Conservation (phyloP, 495 filamentous ascomycete species). For the Penicillium canariense region DNA sequence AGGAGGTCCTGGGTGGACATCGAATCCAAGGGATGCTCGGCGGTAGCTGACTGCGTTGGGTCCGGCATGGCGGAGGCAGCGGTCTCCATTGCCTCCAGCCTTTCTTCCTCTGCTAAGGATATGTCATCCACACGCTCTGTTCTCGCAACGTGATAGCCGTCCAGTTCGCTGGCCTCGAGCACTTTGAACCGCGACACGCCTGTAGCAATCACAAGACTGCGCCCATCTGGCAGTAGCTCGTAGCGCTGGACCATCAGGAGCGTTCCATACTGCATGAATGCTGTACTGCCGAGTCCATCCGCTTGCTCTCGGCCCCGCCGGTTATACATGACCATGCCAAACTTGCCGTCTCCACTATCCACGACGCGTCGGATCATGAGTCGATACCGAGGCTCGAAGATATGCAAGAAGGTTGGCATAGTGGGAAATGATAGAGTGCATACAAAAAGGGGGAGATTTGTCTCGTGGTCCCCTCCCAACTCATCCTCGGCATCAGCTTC, state of each 20-base stretch:
- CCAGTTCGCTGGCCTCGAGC: slow-evolving; percentile 56
- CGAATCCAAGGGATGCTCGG: slow-evolving; percentile 47
- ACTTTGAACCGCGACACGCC: slow-evolving; percentile 76
- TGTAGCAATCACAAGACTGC: slow-evolving; percentile 73
- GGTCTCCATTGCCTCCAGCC: slow-evolving; percentile 63
- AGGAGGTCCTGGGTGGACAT: slow-evolving; percentile 71
- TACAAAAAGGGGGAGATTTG: slow-evolving; percentile 72
- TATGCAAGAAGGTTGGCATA: slow-evolving; percentile 80
- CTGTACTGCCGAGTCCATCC: slow-evolving; percentile 49
- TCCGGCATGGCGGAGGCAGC: slow-evolving; percentile 17
- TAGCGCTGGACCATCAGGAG: slow-evolving; percentile 69
- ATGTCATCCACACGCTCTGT: slow-evolving; percentile 77
- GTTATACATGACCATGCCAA: slow-evolving; percentile 83
- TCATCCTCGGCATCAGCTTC: slow-evolving; percentile 53
- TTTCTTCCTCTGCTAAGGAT: slow-evolving; percentile 76
- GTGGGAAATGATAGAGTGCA: slow-evolving; percentile 77
- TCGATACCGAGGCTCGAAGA: slow-evolving; percentile 90
- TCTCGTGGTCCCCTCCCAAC: slow-evolving; percentile 46
- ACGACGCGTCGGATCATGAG: slow-evolving; percentile 82
- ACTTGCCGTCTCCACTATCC: slow-evolving; percentile 63
- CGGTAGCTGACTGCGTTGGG: slow-evolving; percentile 13
- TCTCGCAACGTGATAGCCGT: slow-evolving; percentile 75
- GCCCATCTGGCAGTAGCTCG: slow-evolving; percentile 73
- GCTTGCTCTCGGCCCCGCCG: slow-evolving; percentile 52
- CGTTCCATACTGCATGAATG: slow-evolving; percentile 75